phyloP scores from a whole-genome alignment of 176 grass and related monocot species.

The Microstegium vimineum region DNA sequence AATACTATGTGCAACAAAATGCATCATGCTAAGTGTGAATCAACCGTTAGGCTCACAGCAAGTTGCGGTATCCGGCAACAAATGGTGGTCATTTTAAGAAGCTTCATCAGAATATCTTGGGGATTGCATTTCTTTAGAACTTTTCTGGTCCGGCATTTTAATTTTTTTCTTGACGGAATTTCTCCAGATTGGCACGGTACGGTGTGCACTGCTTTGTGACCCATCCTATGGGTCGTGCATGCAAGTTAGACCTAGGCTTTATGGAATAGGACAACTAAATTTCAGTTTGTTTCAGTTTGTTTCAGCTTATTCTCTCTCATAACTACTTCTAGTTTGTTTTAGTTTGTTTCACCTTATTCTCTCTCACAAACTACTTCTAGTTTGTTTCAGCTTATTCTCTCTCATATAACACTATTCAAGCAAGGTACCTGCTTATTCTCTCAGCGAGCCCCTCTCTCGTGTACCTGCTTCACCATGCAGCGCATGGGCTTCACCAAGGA shows the following conservation, averaged over 20 bases:
- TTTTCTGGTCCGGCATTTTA: neutral
- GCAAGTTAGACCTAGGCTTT: neutral
- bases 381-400: no score
- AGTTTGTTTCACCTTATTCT: no score
- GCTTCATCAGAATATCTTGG: conserved; percentile 37
- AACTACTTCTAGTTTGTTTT: no score
- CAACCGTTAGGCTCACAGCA: conserved; percentile 12
- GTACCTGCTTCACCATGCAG: no score
- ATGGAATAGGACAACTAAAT: neutral
- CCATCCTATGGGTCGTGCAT: neutral
- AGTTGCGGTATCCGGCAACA: neutral
- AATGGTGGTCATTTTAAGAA: conserved; percentile 27
- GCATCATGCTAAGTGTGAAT: conserved; percentile 10
- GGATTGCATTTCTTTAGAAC: conserved; percentile 2
- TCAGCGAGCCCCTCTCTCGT: no score
- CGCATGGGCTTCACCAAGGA: no score
- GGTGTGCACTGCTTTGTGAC: neutral
- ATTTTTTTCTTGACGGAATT: neutral
- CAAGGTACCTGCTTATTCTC: no score
- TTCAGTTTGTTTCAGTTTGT: no score
- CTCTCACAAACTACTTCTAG: no score
- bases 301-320: no score
- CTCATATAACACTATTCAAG: no score
- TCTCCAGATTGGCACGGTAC: neutral
- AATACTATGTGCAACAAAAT: neutral